Conservation (phyloP, 441 rosid genomes). For the Monsonia emarginata region DNA sequence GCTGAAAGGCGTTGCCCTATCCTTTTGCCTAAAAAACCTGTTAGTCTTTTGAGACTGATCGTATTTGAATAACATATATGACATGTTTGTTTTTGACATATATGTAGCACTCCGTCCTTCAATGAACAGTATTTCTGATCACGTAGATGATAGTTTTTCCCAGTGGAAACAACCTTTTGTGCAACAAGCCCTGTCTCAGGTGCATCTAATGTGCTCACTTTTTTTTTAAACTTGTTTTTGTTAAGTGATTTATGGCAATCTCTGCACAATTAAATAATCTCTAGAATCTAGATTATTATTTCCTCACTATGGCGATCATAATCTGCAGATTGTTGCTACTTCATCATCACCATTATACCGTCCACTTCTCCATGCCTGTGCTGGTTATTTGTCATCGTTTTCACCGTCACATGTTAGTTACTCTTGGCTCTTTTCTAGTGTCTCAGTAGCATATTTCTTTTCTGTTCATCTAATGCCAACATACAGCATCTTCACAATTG, state of each 20-base stretch:
- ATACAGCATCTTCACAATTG: neutral
- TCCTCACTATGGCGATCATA: slow-evolving; percentile 21
- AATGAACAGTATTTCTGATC: slow-evolving; percentile 36
- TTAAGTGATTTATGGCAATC: neutral
- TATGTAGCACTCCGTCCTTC: slow-evolving; percentile 66
- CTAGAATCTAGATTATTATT: slow-evolving; percentile 8
- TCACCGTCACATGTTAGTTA: slow-evolving; percentile 71
- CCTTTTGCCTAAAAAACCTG: neutral
- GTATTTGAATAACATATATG: slow-evolving; percentile 4
- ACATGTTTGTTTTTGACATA: slow-evolving; percentile 15
- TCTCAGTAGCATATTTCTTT: slow-evolving; percentile 2
- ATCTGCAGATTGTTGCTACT: slow-evolving; percentile 62
- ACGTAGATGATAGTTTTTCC: slow-evolving; percentile 49
- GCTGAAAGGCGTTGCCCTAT: neutral
- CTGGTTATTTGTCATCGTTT: slow-evolving; percentile 71
- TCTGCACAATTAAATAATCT: neutral
- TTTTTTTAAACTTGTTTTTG: neutral
- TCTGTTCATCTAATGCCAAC: neutral
- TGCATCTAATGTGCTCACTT: slow-evolving; percentile 17
- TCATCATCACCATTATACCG: slow-evolving; percentile 51
- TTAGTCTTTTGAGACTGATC: neutral
- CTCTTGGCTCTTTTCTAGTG: slow-evolving; percentile 17
- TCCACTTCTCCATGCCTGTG: slow-evolving; percentile 64
- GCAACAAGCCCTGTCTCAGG: slow-evolving; percentile 71
- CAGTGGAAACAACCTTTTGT: slow-evolving; percentile 66